Percentiles rank a stretch among this genome's conserved stretches.
Conservation (phyloP, 1,284 basidiomycete species). For the Ceratobasidium sp. region DNA sequence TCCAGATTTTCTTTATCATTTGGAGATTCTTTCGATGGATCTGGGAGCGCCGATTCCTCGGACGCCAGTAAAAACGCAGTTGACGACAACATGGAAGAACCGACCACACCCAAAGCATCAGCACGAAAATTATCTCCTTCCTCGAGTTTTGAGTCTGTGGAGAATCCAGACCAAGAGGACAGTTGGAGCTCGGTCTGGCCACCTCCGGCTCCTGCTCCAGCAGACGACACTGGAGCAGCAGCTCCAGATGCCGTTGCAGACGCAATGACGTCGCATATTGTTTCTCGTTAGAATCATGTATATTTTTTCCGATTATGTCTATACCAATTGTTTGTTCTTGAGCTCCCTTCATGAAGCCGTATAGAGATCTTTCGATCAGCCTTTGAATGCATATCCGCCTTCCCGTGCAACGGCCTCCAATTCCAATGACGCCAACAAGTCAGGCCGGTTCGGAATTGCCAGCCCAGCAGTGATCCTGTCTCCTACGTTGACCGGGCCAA, state of each 20-base stretch:
- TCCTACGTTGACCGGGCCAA: slow-evolving; percentile 78
- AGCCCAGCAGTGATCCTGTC: slow-evolving; percentile 82
- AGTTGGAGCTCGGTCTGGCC: slow-evolving; percentile 32
- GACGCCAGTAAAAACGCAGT: not conserved
- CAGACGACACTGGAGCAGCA: slow-evolving; percentile 1
- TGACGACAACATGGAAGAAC: slow-evolving; percentile 30
- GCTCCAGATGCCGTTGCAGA: slow-evolving; percentile 26
- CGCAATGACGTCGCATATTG: slow-evolving; percentile 31
- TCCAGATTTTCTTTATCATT: slow-evolving; percentile 36
- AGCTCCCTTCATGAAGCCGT: not conserved
- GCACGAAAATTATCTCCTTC: slow-evolving; percentile 2
- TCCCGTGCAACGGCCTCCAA: slow-evolving; percentile 71
- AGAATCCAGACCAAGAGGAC: slow-evolving; percentile 27
- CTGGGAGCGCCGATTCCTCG: not conserved
- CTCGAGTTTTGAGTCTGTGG: slow-evolving; percentile 29
- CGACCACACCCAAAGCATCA: slow-evolving; percentile 29
- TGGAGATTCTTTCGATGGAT: slow-evolving; percentile 27
- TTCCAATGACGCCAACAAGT: slow-evolving; percentile 61
- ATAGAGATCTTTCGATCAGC: slow-evolving; percentile 17
- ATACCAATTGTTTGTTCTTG: slow-evolving; percentile 26
- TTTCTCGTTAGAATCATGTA: slow-evolving; percentile 35
- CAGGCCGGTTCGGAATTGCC: slow-evolving; percentile 59
- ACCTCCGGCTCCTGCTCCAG: not conserved
- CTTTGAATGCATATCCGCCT: slow-evolving; percentile 72
- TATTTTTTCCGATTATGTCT: slow-evolving; percentile 2